Base-by-base conservation (phyloP, 768 basidiomycete genomes). In the Phylloporus sp. region DNA sequence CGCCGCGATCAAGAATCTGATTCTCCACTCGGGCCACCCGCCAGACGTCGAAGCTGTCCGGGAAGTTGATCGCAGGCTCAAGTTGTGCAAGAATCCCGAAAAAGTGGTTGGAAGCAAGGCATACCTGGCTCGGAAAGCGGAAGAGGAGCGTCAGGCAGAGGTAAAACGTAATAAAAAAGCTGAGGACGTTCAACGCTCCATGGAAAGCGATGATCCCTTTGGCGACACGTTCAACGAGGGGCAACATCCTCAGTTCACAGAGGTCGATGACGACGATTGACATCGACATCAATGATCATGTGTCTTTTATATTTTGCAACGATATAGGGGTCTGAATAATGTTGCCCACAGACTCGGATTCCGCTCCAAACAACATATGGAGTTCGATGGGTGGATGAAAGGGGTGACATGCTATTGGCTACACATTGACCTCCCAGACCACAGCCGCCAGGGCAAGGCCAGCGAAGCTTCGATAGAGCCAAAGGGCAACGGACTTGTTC, bases 71-170 rank as follows among this genome's bases (percentile, higher is more conserved):
- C 80, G 86, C 63, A 77, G 93, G 40, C 73, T 99, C 41, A 86
- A 82, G 62, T 63, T 87, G 32, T 97, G 95, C 75, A 91, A 93
- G 66, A 98, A 99, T 62, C 97, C 97, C 5, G 94, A 95, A 70
- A 97, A 95, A 69, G 85, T 95, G 6, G 82, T 85, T 12, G 94
- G 93, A n/a, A 95, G 85, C 55, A 85, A 82, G 54, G 87, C 90
- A 3, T 93, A 87, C 67, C 67, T 85, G 23, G 80, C 81, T 20
- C 84, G 82, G 65, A 84, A 81, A 57, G 81, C 76, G n/a, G 85
- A 83, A 58, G 82, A 84, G 50, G 88, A 90, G 59, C 80, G 73
- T 48, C 79, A 77, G 60, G 85, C 84, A 2, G 81, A 81, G 55
- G 80, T 79, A 53, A 92, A 88, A 66, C 75, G 90, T 50, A 77